Conservation (phyloP, 106 monocot genomes). For the Dioscorea dumetorum region DNA sequence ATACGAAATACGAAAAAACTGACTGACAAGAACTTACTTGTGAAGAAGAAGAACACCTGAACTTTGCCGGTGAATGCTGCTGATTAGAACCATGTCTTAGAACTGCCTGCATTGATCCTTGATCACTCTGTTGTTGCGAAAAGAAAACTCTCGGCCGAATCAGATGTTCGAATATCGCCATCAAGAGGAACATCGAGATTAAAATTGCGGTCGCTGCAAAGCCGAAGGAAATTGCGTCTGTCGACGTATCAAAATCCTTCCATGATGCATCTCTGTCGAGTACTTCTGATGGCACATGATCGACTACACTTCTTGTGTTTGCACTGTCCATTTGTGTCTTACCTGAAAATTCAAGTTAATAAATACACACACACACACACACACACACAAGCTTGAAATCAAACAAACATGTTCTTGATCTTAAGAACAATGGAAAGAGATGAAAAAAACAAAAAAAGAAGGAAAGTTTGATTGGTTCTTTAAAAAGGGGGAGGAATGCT, state of each 20-base stretch:
- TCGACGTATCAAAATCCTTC: constrained; percentile 60
- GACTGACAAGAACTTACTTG: constrained; percentile 22
- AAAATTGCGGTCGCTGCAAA: constrained; percentile 84
- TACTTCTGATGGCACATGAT: constrained; percentile 25
- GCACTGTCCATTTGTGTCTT: constrained; percentile 14
- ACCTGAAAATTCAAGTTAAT: no score
- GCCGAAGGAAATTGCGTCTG: constrained; percentile 79
- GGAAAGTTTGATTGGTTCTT: neutral
- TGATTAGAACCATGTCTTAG: no score
- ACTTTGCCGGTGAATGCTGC: constrained; percentile 21
- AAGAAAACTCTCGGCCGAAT: constrained; percentile 34
- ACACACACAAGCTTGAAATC: no score
- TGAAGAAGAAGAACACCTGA: constrained; percentile 9
- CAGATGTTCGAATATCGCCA: constrained; percentile 85
- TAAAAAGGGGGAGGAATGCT: neutral
- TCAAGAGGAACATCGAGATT: constrained; percentile 83
- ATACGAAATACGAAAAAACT: neutral
- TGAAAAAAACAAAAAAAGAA: no score
- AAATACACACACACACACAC: no score
- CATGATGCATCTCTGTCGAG: constrained; percentile 27
- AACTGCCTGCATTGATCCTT: neutral
- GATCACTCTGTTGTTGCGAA: constrained; percentile 1
- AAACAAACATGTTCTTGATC: no score
- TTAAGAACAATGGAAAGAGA: no score
- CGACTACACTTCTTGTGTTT: constrained; percentile 33